These are phyloP conservation scores for Lophiostoma macrostomum DNA, from an alignment of 495 filamentous ascomycete species.

Conservation along the genomic window DNA sequence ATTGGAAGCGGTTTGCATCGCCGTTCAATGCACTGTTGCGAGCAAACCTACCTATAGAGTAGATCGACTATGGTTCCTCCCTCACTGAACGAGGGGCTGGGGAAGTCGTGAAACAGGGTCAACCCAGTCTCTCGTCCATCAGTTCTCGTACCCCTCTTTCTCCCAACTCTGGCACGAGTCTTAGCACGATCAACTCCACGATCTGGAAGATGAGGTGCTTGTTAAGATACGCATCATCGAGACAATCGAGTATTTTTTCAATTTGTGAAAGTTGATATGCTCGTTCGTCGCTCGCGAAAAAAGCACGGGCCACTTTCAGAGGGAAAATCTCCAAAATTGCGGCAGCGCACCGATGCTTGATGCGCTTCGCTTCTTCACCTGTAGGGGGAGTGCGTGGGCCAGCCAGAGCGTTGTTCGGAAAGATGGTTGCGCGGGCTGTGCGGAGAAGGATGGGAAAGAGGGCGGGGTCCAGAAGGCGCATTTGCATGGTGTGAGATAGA, in stretches of 20 bases:
- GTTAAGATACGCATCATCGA: slow-evolving; percentile 81
- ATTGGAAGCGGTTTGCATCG: too few relatives aligned
- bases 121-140: slow-evolving; percentile 64
- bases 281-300: slow-evolving; percentile 53
- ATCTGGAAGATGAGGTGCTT: slow-evolving; percentile 79
- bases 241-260: slow-evolving; percentile 63
- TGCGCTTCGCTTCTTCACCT: slow-evolving; percentile 45
- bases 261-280: slow-evolving; percentile 47
- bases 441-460: slow-evolving; percentile 72
- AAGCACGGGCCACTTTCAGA: slow-evolving; percentile 43
- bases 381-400: slow-evolving; percentile 40
- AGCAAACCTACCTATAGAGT: slow-evolving; percentile 10
- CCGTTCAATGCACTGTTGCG: too few relatives aligned
- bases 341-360: slow-evolving; percentile 57
- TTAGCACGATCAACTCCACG: slow-evolving; percentile 72
- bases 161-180: slow-evolving; percentile 78
- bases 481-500: slow-evolving; percentile 66
- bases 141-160: slow-evolving; percentile 70
- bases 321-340: slow-evolving; percentile 54
- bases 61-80: slow-evolving; percentile 3
- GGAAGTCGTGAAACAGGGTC: slow-evolving; percentile 2
- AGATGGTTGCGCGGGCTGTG: slow-evolving; percentile 66
- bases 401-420: slow-evolving; percentile 69
- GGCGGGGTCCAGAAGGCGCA: slow-evolving; percentile 61
- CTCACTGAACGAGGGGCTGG: slow-evolving; percentile 8